Base-by-base conservation (phyloP, 352 stramenopile genomes). In the Aphanomyces astaci region DNA sequence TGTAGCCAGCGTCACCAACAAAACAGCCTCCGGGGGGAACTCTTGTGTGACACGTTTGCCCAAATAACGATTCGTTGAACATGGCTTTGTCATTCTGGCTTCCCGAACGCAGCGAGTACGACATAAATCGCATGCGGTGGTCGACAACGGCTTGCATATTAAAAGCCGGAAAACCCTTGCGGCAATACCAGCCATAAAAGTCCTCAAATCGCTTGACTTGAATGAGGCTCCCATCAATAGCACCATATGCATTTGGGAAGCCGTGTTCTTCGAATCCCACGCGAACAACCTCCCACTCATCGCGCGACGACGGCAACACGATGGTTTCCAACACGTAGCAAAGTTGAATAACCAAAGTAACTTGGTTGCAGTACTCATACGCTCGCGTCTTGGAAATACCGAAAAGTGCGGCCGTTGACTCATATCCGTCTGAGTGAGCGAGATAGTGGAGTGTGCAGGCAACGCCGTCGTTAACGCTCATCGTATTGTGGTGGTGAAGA, bases 1-100 rank as follows among this genome's bases (percentile, higher is more conserved):
- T 64, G 39, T 56, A 64, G 24, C 55, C 55, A 48, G 55, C 2
- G 39, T 64, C 55, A 22, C 15, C 55, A n/a, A 49, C 31, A 22
- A 64, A 56, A 22, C 31, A 64, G 2, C 2, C 55, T 49, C 40
- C 40, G 22, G 22, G 1, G 22, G 40, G 40, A 49, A 49, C 40
- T 1, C 17, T n/a, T 49, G 17, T 49, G 22, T 49, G 40, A n/a
- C 40, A 49, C 22, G 1, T 49, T 15, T n/a, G 40, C 15, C 40
- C 40, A 27, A 17, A 17, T 25, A 22, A 22, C 19, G 49, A 27
- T 15, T 56, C 13, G 49, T 56, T 56, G 25, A 56, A 56, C 13
- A 56, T 11, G 22, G 15, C 19, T 22, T 56, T 56, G 49, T 56
- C 49, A 22, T 56, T 56, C 22, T 56, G 49, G 1, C 13, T 27